Conservation (phyloP, 345 rosid species). For the Leavenworthia alabamica region DNA sequence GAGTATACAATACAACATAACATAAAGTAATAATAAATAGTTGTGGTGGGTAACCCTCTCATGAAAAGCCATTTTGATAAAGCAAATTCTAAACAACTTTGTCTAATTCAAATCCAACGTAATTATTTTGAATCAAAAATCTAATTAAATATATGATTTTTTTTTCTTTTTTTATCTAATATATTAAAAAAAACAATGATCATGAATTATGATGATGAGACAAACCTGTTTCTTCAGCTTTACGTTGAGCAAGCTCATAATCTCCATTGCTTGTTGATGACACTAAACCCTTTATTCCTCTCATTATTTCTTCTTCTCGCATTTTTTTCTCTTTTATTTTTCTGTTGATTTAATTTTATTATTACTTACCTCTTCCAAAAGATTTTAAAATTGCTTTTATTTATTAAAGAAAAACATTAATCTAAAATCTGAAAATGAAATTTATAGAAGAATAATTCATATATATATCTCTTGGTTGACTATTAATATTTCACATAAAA, state of each 20-base stretch:
- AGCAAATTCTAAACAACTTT: slow-evolving; percentile 19
- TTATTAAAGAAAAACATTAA: background rate
- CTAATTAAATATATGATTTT: background rate
- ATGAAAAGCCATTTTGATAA: slow-evolving; percentile 18
- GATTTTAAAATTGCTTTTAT: background rate
- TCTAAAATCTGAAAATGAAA: background rate
- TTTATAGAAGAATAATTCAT: background rate
- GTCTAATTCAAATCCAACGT: slow-evolving; percentile 20
- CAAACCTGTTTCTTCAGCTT: slow-evolving; percentile 95
- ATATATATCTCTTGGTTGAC: background rate
- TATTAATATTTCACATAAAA: background rate
- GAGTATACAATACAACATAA: no score
- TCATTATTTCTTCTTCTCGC: slow-evolving; percentile 41
- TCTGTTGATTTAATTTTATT: background rate
- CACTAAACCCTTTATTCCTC: slow-evolving; percentile 47
- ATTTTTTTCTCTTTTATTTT: background rate
- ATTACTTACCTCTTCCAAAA: background rate
- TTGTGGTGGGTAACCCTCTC: slow-evolving; percentile 28
- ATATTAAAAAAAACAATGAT: background rate
- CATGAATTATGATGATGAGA: background rate
- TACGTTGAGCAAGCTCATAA: slow-evolving; percentile 73
- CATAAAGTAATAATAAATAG: slow-evolving; percentile 14
- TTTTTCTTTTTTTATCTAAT: slow-evolving; percentile 5
- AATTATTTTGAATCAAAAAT: slow-evolving; percentile 1
- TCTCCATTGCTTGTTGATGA: slow-evolving; percentile 43